These are phyloP conservation scores for Yamadazyma sp. DNA, from an alignment of 805 yeast species.

Conservation along the genomic window DNA sequence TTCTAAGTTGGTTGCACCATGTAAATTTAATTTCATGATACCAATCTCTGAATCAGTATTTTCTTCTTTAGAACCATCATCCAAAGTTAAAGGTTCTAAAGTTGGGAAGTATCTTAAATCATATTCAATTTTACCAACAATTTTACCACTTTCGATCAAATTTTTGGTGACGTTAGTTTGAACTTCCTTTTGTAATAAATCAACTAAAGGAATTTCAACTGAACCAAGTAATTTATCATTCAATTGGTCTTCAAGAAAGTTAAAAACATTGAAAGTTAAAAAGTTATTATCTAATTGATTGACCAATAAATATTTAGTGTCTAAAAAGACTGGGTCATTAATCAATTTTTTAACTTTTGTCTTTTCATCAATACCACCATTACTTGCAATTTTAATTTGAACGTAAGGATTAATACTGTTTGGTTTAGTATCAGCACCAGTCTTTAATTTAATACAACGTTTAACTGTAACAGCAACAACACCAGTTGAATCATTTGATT, in stretches of 20 bases:
- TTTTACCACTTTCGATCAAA: constrained; percentile 48
- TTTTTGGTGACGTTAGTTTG: constrained; percentile 43
- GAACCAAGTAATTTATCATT: constrained; percentile 49
- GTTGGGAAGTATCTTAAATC: constrained; percentile 53
- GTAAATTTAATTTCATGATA: constrained; percentile 60
- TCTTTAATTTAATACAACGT: constrained; percentile 49
- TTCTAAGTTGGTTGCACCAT: constrained; percentile 60
- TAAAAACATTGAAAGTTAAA: constrained; percentile 51
- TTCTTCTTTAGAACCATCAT: constrained; percentile 48
- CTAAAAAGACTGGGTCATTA: constrained; percentile 63
- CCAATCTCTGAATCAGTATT: constrained; percentile 68
- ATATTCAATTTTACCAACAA: constrained; percentile 57
- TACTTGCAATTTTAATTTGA: constrained; percentile 32
- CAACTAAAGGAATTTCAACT: constrained; percentile 54
- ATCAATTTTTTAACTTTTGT: constrained; percentile 58
- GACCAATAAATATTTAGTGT: constrained; percentile 58
- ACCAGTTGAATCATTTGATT: constrained; percentile 67
- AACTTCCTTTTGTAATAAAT: constrained; percentile 53
- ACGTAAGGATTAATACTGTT: constrained; percentile 56
- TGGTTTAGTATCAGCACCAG: constrained; percentile 36
- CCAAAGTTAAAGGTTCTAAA: constrained; percentile 40
- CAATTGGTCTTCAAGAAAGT: constrained; percentile 51
- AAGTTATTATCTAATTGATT: constrained; percentile 52
- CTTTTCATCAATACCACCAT: constrained; percentile 44
- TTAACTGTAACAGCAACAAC: constrained; percentile 59